These are phyloP conservation scores for Xylaria acuta DNA, from an alignment of 495 filamentous ascomycete genomes.

Conservation along the genomic window DNA sequence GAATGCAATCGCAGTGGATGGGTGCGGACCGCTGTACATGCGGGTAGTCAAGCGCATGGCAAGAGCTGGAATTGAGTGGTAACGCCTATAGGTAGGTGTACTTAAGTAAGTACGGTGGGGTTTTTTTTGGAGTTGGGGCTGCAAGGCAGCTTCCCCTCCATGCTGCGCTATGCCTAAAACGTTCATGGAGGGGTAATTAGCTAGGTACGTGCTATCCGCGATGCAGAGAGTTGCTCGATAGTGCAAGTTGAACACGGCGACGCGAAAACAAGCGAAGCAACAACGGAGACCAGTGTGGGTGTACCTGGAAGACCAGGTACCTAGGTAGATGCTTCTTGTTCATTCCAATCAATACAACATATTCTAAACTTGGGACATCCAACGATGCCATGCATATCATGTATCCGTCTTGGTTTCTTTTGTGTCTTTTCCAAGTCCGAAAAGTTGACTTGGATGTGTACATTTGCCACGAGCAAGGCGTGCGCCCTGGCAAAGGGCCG, in stretches of 20 bases:
- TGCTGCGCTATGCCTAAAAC: not conserved
- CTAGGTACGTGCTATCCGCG: not conserved
- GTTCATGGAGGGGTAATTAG: not conserved
- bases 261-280: not conserved
- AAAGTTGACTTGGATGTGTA: no score
- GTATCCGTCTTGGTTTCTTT: not conserved
- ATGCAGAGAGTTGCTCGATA: constrained; percentile 8
- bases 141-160: not conserved
- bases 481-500: no score
- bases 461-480: no score
- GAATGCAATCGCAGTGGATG: not conserved
- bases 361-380: no score
- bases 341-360: no score
- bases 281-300: no score
- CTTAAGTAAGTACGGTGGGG: not conserved
- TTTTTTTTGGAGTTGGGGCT: not conserved
- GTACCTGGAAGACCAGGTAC: no score
- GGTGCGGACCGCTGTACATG: not conserved
- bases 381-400: not conserved
- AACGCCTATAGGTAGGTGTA: not conserved
- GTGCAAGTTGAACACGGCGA: not conserved
- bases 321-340: no score
- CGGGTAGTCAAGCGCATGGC: no score
- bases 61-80: not conserved
- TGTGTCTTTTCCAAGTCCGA: no score